Base-by-base conservation (phyloP, 257 asterid species). In the Coffea eugenioides region DNA sequence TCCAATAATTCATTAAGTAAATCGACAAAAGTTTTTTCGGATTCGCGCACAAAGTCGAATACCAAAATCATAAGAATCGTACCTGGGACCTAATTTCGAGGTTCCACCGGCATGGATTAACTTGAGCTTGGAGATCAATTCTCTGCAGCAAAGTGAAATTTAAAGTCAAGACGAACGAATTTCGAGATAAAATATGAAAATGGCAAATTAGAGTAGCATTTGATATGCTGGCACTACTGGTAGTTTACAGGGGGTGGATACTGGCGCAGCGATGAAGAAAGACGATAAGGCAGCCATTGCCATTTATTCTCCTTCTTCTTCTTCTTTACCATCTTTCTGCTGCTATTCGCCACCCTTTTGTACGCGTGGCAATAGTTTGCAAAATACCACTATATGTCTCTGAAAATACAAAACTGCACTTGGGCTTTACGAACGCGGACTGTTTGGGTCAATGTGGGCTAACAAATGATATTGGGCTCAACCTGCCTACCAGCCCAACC, bases 1-100 rank as follows among this genome's bases (percentile, higher is more conserved):
- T 82, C 82, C 68, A 79, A 71, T 5, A 46, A 69, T 54, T 21
- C 46, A 41, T 23, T 14, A 14, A 49, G 16, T 77, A 64, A 27
- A 36, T 43, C 46, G 68, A 45, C 59, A 12, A 31, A 43, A 43
- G 66, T 5, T n/a, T 5, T n/a, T 75, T 4, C 31, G 25, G 27
- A 49, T 43, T 14, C 9, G 10, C 20, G 36, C 20, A 27, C 25
- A 23, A 9, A 0, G 9, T 23, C 69, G 34, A 16, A 34, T 9
- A 15, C 0, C 20, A 25, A 20, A 49, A 65, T 3, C 39, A 61
- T 59, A 3, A 74, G 6, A 12, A 52, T 13, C 65, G 43, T 52
- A 94, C 98, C 97, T 88, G 91, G 46, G 90, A 84, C 73, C 64
- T 86, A 5, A 81, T 41, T 16, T 80, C 86, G 71, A 85, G 85